Conservation (phyloP, 1,284 basidiomycete genomes). For the Exobasidium rhododendri region DNA sequence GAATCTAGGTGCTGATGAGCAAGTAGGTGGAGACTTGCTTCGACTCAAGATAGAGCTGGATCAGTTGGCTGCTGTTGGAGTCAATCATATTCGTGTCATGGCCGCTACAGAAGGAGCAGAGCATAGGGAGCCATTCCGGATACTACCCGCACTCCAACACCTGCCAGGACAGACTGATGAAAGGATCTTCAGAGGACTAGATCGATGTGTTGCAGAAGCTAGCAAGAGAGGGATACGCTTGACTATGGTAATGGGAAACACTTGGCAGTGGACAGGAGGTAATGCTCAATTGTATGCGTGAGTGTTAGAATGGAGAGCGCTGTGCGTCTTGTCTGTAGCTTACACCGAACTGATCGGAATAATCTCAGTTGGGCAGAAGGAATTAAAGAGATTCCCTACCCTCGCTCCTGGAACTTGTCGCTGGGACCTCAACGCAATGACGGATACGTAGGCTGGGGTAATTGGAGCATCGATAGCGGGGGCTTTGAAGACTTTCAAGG, state of each 20-base stretch:
- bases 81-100: slow-evolving; percentile 43
- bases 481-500: slow-evolving; percentile 15
- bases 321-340: slow-evolving; percentile 1
- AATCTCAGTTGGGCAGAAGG: slow-evolving; percentile 31
- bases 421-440: slow-evolving; percentile 25
- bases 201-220: slow-evolving; percentile 32
- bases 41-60: slow-evolving; percentile 32
- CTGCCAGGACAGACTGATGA: slow-evolving; percentile 25
- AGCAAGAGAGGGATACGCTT: slow-evolving; percentile 30
- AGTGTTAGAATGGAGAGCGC: background rate
- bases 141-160: slow-evolving; percentile 21
- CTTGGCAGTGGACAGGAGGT: slow-evolving; percentile 25
- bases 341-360: slow-evolving; percentile 11
- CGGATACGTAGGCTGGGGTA: slow-evolving; percentile 27
- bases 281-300: slow-evolving; percentile 18
- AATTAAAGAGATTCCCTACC: slow-evolving; percentile 28
- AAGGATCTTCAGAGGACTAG: slow-evolving; percentile 30
- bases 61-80: slow-evolving; percentile 26
- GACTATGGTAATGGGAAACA: slow-evolving; percentile 30
- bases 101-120: slow-evolving; percentile 19
- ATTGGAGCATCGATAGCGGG: slow-evolving; percentile 19
- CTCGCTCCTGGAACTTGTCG: slow-evolving; percentile 27
- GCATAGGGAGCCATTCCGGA: slow-evolving; percentile 19
- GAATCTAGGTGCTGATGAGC: slow-evolving; percentile 33
- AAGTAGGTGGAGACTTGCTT: slow-evolving; percentile 22